phyloP scores from a whole-genome alignment of 2,329 filamentous ascomycete species.

The Ophiostoma tasmaniense region DNA sequence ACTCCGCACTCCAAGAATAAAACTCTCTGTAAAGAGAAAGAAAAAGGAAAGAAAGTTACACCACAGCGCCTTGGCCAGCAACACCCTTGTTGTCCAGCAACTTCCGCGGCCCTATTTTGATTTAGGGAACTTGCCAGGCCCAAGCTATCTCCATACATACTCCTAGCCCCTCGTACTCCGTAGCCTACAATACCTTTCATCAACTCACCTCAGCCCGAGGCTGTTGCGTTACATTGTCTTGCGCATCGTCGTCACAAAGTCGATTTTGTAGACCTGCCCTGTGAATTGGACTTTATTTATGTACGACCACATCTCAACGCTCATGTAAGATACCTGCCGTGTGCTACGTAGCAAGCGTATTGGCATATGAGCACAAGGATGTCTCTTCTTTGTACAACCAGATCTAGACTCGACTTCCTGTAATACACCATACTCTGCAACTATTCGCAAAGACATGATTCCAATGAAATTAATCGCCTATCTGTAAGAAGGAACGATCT shows the following conservation, averaged over 20 bases:
- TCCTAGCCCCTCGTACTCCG: background rate
- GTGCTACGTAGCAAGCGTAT: background rate
- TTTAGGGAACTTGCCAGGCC: background rate
- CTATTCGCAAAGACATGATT: too few relatives aligned
- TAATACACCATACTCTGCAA: too few relatives aligned
- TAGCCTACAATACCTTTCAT: background rate
- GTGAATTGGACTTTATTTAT: too few relatives aligned
- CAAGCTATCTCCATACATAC: background rate
- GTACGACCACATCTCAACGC: background rate
- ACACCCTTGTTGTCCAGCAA: background rate
- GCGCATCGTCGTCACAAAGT: background rate
- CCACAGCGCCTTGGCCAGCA: background rate
- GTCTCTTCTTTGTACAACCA: background rate
- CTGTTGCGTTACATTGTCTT: constrained; percentile 11
- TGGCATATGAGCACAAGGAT: background rate
- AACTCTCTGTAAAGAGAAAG: too few relatives aligned
- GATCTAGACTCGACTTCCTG: background rate
- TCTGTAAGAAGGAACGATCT: background rate
- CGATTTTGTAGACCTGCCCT: background rate
- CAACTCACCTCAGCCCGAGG: constrained; percentile 1
- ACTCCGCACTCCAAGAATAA: background rate
- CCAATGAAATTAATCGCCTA: background rate
- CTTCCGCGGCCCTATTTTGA: background rate
- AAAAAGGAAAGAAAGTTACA: background rate
- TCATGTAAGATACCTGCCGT: background rate